Evolutionary conservation across 306 rosid species (phyloP).

Genomic region (Dryas alaskensis): DNA sequence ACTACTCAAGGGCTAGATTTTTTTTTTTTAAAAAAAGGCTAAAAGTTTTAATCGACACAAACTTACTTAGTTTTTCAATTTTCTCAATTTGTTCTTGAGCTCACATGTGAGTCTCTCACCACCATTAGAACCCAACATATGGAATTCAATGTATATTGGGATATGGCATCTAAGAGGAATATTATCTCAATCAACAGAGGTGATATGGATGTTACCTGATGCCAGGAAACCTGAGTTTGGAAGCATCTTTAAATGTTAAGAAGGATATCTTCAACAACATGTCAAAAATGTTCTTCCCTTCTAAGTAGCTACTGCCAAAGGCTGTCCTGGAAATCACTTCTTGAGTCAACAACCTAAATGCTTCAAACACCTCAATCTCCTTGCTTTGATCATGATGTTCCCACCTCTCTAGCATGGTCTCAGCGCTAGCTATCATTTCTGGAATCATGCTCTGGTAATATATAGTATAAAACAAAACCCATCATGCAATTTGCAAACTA

Average conservation of each 20-base stretch:
- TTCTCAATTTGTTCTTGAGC: too few species aligned
- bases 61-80: too few species aligned
- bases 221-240: constrained; percentile 15
- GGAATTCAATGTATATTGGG: too few species aligned
- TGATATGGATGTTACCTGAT: constrained; percentile 10
- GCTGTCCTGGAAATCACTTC: constrained; percentile 32
- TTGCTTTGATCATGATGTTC: constrained; percentile 14
- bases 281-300: constrained; percentile 23
- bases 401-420: constrained; percentile 27
- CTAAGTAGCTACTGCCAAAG: constrained; percentile 27
- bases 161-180: too few species aligned
- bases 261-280: constrained; percentile 14
- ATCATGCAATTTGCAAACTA: too few species aligned
- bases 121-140: too few species aligned
- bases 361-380: constrained; percentile 29
- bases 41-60: too few species aligned
- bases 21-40: too few species aligned
- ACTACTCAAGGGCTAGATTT: too few species aligned
- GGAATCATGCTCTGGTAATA: constrained; percentile 15
- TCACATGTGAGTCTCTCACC: too few species aligned
- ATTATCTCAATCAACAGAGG: too few species aligned
- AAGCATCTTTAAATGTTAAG: constrained; percentile 6
- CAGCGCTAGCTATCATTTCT: constrained; percentile 23
- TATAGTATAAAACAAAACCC: too few species aligned
- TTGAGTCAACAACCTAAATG: constrained; percentile 25